These are phyloP conservation scores for Hordeum marinum DNA, from an alignment of 176 grass and related monocot genomes.

Conservation along the genomic window DNA sequence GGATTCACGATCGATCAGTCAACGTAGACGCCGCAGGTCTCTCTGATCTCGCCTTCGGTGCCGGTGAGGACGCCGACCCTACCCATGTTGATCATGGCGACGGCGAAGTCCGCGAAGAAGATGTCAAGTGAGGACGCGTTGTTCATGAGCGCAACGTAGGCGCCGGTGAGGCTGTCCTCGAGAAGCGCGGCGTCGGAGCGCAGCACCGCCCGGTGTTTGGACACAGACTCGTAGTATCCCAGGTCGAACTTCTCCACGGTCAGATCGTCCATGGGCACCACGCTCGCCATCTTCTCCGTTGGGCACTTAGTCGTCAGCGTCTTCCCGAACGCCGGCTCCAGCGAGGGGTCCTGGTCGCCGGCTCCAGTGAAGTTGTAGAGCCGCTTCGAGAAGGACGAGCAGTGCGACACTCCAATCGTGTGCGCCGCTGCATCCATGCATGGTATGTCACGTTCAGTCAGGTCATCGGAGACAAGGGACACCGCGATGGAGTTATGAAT, in stretches of 20 bases:
- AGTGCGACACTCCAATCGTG: slow-evolving; percentile 63
- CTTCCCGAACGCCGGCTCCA: slow-evolving; percentile 33
- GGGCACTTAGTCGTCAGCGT: slow-evolving; percentile 20
- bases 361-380: slow-evolving; percentile 58
- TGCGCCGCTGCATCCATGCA: slow-evolving; percentile 34
- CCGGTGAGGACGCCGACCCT: slow-evolving; percentile 42
- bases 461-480: too few relatives aligned
- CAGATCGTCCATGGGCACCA: slow-evolving; percentile 22
- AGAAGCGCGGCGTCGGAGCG: slow-evolving; percentile 46
- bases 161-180: slow-evolving; percentile 36
- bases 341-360: slow-evolving; percentile 35
- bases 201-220: slow-evolving; percentile 18
- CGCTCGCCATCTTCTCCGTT: not conserved
- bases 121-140: slow-evolving; percentile 19
- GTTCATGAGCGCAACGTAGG: slow-evolving; percentile 45
- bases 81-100: slow-evolving; percentile 66
- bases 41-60: slow-evolving; percentile 49
- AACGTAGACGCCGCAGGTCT: slow-evolving; percentile 39
- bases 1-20: not conserved
- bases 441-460: too few relatives aligned
- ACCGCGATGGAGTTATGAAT: not conserved
- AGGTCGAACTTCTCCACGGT: slow-evolving; percentile 30
- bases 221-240: slow-evolving; percentile 44
- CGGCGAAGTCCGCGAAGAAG: slow-evolving; percentile 63
- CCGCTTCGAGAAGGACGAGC: slow-evolving; percentile 36